A percentile compares a stretch with the other conserved stretches of the same genome.
phyloP scores from a whole-genome alignment of 2,329 filamentous ascomycete species.

The Aureobasidium sp. region DNA sequence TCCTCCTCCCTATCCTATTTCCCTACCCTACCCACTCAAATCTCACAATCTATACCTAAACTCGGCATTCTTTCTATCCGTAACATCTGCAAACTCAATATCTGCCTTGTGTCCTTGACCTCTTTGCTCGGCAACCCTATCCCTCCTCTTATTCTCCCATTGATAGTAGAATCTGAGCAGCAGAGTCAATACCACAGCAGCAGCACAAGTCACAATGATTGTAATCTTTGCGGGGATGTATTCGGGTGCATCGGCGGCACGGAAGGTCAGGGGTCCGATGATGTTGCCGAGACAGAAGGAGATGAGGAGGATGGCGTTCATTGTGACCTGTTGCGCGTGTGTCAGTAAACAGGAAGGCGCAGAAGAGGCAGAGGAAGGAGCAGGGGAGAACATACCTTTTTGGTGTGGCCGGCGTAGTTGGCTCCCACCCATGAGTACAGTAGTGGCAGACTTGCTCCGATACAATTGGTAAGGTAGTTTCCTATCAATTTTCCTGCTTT shows the following conservation, averaged over 20 bases:
- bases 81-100: conserved; percentile 21
- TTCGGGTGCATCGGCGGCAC: conserved; percentile 27
- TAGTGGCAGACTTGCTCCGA: conserved; percentile 31
- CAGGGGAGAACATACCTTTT: conserved; percentile 29
- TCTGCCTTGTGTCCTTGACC: conserved; percentile 21
- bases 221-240: conserved; percentile 38
- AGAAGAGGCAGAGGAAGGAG: too few species aligned
- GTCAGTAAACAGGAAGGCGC: background rate
- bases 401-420: conserved; percentile 63
- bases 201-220: conserved; percentile 30
- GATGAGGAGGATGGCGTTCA: conserved; percentile 51
- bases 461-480: conserved; percentile 33
- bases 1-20: background rate
- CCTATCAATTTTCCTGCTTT: conserved; percentile 36
- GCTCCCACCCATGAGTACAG: conserved; percentile 31
- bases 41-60: conserved; percentile 20
- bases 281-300: conserved; percentile 33
- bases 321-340: conserved; percentile 46
- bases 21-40: background rate
- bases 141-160: conserved; percentile 34
- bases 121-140: conserved; percentile 20
- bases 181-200: conserved; percentile 33
- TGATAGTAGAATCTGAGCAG: conserved; percentile 44
- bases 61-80: conserved; percentile 24
- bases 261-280: conserved; percentile 34